Conservation (phyloP, 2,329 filamentous ascomycete genomes). For the Diaporthe sp. region DNA sequence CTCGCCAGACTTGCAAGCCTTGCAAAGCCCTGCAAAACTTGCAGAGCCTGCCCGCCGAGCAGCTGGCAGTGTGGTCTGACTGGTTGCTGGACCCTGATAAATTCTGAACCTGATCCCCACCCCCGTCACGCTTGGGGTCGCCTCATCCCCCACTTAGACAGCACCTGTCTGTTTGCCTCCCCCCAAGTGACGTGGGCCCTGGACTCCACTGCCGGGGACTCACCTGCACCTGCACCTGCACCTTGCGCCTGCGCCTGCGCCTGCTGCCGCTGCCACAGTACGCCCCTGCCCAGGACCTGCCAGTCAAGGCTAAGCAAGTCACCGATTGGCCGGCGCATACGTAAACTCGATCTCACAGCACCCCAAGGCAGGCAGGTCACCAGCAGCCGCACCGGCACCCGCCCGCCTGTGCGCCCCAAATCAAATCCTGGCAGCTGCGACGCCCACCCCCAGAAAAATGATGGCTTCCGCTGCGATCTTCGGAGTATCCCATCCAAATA, state of each 20-base stretch:
- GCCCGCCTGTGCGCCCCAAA: neutral
- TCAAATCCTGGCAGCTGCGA: constrained; percentile 28
- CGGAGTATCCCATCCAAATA: constrained; percentile 35
- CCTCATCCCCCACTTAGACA: constrained; percentile 15
- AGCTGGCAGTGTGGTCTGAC: constrained; percentile 2
- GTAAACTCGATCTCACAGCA: constrained; percentile 25
- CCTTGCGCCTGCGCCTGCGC: neutral
- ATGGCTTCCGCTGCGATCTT: constrained; percentile 41
- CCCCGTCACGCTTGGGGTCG: constrained; percentile 13
- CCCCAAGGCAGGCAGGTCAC: neutral
- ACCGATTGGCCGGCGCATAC: constrained; percentile 37
- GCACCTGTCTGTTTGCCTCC: constrained; percentile 5
- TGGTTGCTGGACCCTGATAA: constrained; percentile 22
- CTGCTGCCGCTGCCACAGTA: neutral
- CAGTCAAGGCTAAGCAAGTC: neutral
- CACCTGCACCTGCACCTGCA: constrained; percentile 15
- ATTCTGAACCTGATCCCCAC: neutral
- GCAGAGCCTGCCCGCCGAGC: neutral
- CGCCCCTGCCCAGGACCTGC: constrained; percentile 13
- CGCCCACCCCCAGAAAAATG: constrained; percentile 30
- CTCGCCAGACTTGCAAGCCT: neutral
- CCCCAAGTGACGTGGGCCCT: constrained; percentile 13
- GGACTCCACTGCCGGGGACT: neutral
- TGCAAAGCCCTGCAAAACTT: neutral
- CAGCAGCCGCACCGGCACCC: constrained; percentile 22